Base-by-base conservation (phyloP, 1,284 basidiomycete genomes). In the Xerocomus minutiporus region DNA sequence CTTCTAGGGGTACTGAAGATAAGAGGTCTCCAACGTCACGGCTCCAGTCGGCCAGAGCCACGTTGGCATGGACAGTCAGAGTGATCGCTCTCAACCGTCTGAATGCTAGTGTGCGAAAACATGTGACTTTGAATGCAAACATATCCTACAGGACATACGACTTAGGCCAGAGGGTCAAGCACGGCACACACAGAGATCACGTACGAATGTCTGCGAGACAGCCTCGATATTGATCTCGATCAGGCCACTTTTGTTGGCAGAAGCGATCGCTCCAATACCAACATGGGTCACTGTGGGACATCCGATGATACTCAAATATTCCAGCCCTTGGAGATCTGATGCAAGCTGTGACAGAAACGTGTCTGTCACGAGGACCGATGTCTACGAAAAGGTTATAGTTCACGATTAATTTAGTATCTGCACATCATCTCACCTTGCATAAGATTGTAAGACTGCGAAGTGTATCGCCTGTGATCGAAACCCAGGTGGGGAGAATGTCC, bases 251-350 rank as follows among this genome's bases (percentile, higher is more conserved):
- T 59, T 57, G 52, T 74, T 83, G 9, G 61, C 54, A 4, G 71
- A 71, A 0, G 85, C 61, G 6, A 86, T 53, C 2, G 75, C 69
- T 60, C 70, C 75, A 2, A 88, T 65, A 1, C 86, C 86, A 11
- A 60, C 56, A 46, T 88, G 77, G 0, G 84, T 86, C n/a, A 88
- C 78, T 59, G 77, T 84, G 1, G 77, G 74, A 61, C 87, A 89
- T 15, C 86, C 87, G 1, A 78, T 76, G 12, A 90, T 66, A 51
- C 79, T 74, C 1, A 88, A 62, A 39, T 80, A 73, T 41, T 82
- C 76, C 12, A 90, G 68, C 8, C 73, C 66, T 12, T 60, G 57
- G 35, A 86, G 70, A 48, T 72, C 61, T 0, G 77, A 73, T 0
- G 83, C 76, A 6, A 87, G 61, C 2, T 68, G 57, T 42, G 70